Evolutionary conservation across 78 protist species (phyloP), one percentile per base, ranked within the genome.

Genomic region (Mastigamoeba balamuthi): DNA sequence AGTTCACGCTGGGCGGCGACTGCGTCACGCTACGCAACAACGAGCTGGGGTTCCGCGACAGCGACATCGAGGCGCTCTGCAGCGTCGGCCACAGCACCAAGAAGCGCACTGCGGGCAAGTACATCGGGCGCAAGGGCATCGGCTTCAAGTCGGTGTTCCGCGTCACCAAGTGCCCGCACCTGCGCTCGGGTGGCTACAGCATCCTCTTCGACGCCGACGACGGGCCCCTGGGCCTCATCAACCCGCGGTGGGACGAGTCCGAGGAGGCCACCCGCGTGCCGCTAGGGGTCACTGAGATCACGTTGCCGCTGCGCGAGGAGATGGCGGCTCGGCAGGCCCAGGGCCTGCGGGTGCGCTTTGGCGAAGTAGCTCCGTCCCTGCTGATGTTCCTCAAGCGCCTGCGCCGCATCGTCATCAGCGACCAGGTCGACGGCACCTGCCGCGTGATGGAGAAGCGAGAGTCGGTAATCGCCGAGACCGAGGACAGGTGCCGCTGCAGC

Each of bases 71-170:
- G 2, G 76, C 86, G n/a, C 43, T 82, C 23, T 82, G 86, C 48
- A 6, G 65, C 41, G 81, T 82, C 33, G 84, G 79, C 40, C 5
- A 28, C 29, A 10, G 41, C 38, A 76, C 78, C 30, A 82, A 82
- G 69, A 1, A 40, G 35, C 2, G 7, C 30, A 5, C n/a, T 0
- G 66, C 30, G 40, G 77, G 76, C 7, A 48, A 70, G 39, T 77
- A 23, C 35, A 77, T 40, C 39, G 88, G 90, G 9, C 6, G 75
- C 36, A 87, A 87, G 35, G 91, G 91, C 33, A 83, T 87, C 36
- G 91, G 91, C 37, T 87, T 76, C 71, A 87, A 87, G 63, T 38
- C 71, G 3, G 86, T 81, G 9, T 87, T 87, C 79, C 33, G n/a
- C 6, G 72, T 87, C 43, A 10, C 88, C 3, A 0, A 2, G 0